Percentiles rank a stretch among this genome's conserved stretches.
Evolutionary conservation across 208 protist species (phyloP).

Genomic region (Leishmania mexicana): DNA sequence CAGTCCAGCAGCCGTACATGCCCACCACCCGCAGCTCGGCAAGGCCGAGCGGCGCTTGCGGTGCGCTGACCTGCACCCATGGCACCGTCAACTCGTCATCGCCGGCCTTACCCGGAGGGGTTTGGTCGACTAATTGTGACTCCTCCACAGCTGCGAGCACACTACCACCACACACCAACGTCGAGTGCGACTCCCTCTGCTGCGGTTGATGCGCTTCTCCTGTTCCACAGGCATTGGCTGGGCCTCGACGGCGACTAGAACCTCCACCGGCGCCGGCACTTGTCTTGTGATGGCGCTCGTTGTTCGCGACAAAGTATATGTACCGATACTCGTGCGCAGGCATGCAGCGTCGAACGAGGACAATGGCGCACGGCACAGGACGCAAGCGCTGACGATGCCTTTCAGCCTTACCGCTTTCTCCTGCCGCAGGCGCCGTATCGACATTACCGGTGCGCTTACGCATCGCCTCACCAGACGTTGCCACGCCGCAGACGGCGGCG

Average conservation of each 20-base stretch:
- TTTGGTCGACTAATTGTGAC: slow-evolving; percentile 7
- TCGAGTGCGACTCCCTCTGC: slow-evolving; percentile 10
- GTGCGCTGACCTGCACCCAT: slow-evolving; percentile 29
- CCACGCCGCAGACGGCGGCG: not conserved
- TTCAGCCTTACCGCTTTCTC: not conserved
- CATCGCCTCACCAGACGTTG: not conserved
- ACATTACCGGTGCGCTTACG: not conserved
- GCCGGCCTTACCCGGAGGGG: not conserved
- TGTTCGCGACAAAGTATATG: slow-evolving; percentile 30
- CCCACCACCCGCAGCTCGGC: slow-evolving; percentile 48
- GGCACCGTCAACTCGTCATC: slow-evolving; percentile 15
- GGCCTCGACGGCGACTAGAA: slow-evolving; percentile 1
- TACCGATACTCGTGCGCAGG: slow-evolving; percentile 23
- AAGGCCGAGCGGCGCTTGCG: slow-evolving; percentile 14
- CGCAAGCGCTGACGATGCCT: slow-evolving; percentile 15
- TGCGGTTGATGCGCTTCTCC: not conserved
- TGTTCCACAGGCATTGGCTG: not conserved
- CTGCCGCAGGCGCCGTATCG: not conserved
- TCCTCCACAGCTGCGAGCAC: slow-evolving; percentile 16
- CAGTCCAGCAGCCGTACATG: slow-evolving; percentile 55
- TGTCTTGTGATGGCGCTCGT: slow-evolving; percentile 35
- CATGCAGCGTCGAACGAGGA: slow-evolving; percentile 43
- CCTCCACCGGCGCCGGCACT: not conserved
- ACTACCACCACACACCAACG: slow-evolving; percentile 7
- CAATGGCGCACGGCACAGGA: slow-evolving; percentile 46